These are phyloP conservation scores for Murraya paniculata DNA, from an alignment of 345 rosid genomes.

Conservation along the genomic window DNA sequence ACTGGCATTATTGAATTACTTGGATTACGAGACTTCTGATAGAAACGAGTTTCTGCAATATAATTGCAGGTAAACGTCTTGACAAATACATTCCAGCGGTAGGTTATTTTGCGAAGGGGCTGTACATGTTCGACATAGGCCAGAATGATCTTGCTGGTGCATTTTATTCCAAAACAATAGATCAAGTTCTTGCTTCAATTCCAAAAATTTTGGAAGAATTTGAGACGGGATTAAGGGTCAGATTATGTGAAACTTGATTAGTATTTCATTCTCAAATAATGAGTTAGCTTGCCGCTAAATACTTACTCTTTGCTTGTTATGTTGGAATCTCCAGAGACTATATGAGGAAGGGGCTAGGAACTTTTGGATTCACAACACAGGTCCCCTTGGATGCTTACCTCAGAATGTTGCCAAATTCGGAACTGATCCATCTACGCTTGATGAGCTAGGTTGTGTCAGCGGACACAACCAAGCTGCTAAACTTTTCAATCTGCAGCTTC, in stretches of 20 bases:
- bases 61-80: conserved; percentile 47
- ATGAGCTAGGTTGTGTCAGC: conserved; percentile 73
- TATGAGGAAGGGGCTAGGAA: conserved; percentile 86
- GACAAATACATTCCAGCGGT: conserved; percentile 59
- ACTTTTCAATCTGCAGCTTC: conserved; percentile 85
- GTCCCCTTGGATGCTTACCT: conserved; percentile 92
- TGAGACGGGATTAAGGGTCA: conserved; percentile 70
- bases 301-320: background rate
- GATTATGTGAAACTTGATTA: background rate
- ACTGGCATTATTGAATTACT: background rate
- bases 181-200: conserved; percentile 75
- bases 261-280: background rate
- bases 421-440: conserved; percentile 75
- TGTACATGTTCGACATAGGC: conserved; percentile 91
- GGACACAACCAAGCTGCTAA: conserved; percentile 86
- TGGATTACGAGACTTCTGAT: background rate
- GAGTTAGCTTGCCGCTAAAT: background rate
- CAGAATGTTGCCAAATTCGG: conserved; percentile 90
- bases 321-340: conserved; percentile 39
- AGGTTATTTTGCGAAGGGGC: conserved; percentile 63
- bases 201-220: conserved; percentile 68
- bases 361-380: conserved; percentile 94
- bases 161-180: conserved; percentile 81
- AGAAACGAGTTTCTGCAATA: background rate
- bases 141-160: conserved; percentile 98